Percentiles rank a stretch among this genome's conserved stretches.
These are phyloP conservation scores for Macrolepiota fuliginosa DNA, from an alignment of 768 basidiomycete genomes.

Conservation along the genomic window DNA sequence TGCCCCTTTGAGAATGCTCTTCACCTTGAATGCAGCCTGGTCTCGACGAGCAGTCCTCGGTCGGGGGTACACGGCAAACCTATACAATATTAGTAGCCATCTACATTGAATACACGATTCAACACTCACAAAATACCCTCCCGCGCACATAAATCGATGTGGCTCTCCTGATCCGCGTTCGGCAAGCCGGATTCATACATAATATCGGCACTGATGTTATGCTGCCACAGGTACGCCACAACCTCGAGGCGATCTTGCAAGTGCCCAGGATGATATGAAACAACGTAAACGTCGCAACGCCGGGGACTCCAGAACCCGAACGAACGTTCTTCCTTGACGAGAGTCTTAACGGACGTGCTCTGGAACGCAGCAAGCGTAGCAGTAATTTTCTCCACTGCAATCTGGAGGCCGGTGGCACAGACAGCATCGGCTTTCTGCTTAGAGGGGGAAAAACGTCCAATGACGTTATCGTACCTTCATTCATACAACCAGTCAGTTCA, in stretches of 20 bases:
- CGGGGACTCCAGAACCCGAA: conserved; percentile 92
- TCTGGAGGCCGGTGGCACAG: conserved; percentile 73
- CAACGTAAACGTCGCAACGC: conserved; percentile 83
- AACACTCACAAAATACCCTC: conserved; percentile 79
- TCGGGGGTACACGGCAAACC: conserved; percentile 43
- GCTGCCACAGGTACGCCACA: conserved; percentile 72
- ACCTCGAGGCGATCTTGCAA: conserved; percentile 78
- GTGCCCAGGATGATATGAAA: conserved; percentile 74
- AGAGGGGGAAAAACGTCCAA: conserved; percentile 54
- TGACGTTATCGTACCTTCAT: conserved; percentile 69
- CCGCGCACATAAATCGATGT: conserved; percentile 65
- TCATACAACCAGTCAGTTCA: not conserved
- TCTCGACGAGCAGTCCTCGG: conserved; percentile 57
- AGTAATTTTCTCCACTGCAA: conserved; percentile 78
- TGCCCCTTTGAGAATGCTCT: conserved; percentile 76
- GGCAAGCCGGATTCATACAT: conserved; percentile 79
- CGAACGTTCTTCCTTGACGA: conserved; percentile 76
- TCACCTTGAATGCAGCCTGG: conserved; percentile 74
- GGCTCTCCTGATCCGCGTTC: conserved; percentile 61
- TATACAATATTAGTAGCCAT: conserved; percentile 14
- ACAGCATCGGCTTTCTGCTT: conserved; percentile 51
- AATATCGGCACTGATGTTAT: conserved; percentile 81
- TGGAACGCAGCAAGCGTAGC: conserved; percentile 68
- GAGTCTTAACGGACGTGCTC: conserved; percentile 60
- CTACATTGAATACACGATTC: not conserved